phyloP scores from a whole-genome alignment of 441 rosid genomes.

The Pelargonium australe region DNA sequence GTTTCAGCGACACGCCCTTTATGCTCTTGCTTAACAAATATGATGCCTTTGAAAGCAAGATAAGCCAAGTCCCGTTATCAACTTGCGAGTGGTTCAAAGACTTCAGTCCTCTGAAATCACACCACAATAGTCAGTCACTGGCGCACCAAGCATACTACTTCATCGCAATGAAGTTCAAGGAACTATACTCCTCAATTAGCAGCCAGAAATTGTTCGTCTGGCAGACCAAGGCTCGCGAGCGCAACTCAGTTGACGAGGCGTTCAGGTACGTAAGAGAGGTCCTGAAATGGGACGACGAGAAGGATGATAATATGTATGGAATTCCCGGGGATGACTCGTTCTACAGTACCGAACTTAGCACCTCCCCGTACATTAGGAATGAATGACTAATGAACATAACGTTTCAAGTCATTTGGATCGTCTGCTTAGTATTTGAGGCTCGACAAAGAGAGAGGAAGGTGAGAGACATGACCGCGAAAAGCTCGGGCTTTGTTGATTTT shows the following conservation, averaged over 20 bases:
- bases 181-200: conserved; percentile 65
- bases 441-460: too few species aligned
- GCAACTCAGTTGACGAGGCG: conserved; percentile 63
- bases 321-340: conserved; percentile 69
- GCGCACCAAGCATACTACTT: conserved; percentile 93
- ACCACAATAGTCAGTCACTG: conserved; percentile 55
- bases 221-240: conserved; percentile 83
- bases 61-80: conserved; percentile 49
- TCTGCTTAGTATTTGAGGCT: too few species aligned
- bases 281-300: conserved; percentile 87
- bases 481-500: too few species aligned
- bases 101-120: conserved; percentile 68
- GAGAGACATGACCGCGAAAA: too few species aligned
- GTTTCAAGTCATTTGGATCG: too few species aligned
- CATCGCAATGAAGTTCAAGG: conserved; percentile 88
- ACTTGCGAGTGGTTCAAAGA: conserved; percentile 85
- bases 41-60: conserved; percentile 84
- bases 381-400: conserved; percentile 43
- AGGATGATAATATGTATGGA: conserved; percentile 59
- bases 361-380: conserved; percentile 66
- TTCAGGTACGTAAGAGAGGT: conserved; percentile 89
- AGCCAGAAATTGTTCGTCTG: conserved; percentile 82
- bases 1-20: conserved; percentile 80
- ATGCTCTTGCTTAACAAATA: conserved; percentile 84
- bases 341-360: conserved; percentile 87